These are phyloP conservation scores for Taphrina communis DNA, from an alignment of 1,139 yeast genomes.

Conservation along the genomic window DNA sequence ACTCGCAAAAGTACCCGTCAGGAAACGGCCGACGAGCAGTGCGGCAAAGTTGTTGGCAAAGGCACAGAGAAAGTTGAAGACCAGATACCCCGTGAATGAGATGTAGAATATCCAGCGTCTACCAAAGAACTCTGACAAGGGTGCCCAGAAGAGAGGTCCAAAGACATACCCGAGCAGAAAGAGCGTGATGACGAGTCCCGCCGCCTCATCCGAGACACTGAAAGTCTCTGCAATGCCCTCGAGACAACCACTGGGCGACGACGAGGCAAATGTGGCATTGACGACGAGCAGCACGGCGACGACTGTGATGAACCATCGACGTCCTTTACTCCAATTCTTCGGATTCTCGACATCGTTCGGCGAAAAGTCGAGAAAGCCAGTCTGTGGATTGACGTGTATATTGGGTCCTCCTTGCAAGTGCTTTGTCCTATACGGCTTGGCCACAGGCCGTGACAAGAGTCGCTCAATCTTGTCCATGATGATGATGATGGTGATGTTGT, in stretches of 20 bases:
- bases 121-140: slow-evolving; percentile 83
- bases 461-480: slow-evolving; percentile 28
- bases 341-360: slow-evolving; percentile 60
- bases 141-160: slow-evolving; percentile 92
- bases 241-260: slow-evolving; percentile 66
- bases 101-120: slow-evolving; percentile 81
- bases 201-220: slow-evolving; percentile 76
- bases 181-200: slow-evolving; percentile 76
- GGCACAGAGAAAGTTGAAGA: slow-evolving; percentile 89
- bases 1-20: slow-evolving; percentile 84
- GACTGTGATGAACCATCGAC: slow-evolving; percentile 53
- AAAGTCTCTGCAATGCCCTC: slow-evolving; percentile 67
- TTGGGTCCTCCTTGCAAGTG: slow-evolving; percentile 16
- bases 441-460: slow-evolving; percentile 29
- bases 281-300: slow-evolving; percentile 56
- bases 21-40: slow-evolving; percentile 76
- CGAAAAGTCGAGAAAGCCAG: slow-evolving; percentile 41
- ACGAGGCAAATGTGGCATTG: slow-evolving; percentile 59
- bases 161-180: slow-evolving; percentile 75
- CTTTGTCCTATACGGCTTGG: slow-evolving; percentile 33
- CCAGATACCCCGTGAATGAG: slow-evolving; percentile 72
- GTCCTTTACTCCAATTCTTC: slow-evolving; percentile 56
- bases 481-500: background rate
- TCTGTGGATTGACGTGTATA: slow-evolving; percentile 10
- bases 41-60: slow-evolving; percentile 83